Conservation (phyloP, 2,329 filamentous ascomycete genomes). For the Fonsecaea erecta region DNA sequence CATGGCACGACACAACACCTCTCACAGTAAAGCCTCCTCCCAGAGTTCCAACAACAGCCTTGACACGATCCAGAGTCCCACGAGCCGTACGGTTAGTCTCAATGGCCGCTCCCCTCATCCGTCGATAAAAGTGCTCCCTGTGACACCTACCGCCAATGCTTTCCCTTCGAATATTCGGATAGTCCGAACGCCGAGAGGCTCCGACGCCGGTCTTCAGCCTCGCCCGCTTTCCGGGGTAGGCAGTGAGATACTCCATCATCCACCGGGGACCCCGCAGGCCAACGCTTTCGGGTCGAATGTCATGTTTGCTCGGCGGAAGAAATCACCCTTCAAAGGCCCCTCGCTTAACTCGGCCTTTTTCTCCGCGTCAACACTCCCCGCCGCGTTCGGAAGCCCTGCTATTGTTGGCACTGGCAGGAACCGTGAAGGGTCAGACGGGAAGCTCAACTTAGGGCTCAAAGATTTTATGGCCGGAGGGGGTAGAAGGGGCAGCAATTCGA, state of each 20-base stretch:
- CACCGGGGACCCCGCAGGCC: constrained; percentile 22
- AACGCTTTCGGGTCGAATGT: constrained; percentile 43
- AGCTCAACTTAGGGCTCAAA: constrained; percentile 32
- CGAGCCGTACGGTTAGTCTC: constrained; percentile 58
- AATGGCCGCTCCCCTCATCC: constrained; percentile 78
- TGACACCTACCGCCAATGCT: constrained; percentile 73
- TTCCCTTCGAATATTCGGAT: constrained; percentile 89
- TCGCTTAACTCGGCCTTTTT: constrained; percentile 48
- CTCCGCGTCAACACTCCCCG: constrained; percentile 34
- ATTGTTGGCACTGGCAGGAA: constrained; percentile 35
- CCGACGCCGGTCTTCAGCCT: constrained; percentile 15
- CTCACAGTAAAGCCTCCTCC: constrained; percentile 92
- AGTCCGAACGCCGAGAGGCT: constrained; percentile 60
- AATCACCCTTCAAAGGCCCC: constrained; percentile 52
- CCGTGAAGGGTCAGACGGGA: constrained; percentile 40
- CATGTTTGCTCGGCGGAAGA: constrained; percentile 53
- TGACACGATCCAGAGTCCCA: constrained; percentile 69
- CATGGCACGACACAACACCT: constrained; percentile 78
- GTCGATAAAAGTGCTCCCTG: constrained; percentile 92
- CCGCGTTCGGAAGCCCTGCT: constrained; percentile 44
- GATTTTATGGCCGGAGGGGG: constrained; percentile 27
- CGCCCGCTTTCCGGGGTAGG: constrained; percentile 25
- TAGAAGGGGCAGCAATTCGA: constrained; percentile 45
- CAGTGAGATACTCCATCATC: constrained; percentile 14
- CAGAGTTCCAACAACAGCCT: constrained; percentile 82